Base-by-base conservation (phyloP, 331 rosid genomes). In the Malus hybrid region DNA sequence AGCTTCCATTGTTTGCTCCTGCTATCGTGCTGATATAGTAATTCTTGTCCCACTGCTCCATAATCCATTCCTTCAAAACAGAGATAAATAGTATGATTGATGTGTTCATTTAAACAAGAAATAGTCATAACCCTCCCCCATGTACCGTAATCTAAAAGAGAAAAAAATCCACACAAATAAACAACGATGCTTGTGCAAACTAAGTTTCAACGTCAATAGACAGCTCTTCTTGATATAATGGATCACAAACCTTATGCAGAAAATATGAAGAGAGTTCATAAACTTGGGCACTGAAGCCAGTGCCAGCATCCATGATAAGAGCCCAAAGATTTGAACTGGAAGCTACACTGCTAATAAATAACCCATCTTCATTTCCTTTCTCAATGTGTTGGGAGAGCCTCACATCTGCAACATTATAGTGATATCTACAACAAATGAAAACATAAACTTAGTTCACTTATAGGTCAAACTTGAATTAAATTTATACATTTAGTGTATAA, bases 41-140 rank as follows among this genome's bases (percentile, higher is more conserved):
- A 77, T 82, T 86, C 79, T 88, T 90, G 79, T 90, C 99, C 97
- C 99, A 94, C 64, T 91, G 95, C 76, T 92, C 96, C 97, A 88
- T 81, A 71, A 94, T 94, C 99, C 99, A 84, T 71, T 75, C 89
- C 89, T 85, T 65, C 61, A 61, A 75, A 36, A 28, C 70, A 34
- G 34, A 19, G 63, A 64, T 39, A 39, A 36, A 73, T 28, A 28
- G 32, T 19, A 62, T 62, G 32, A 39, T 67, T 39, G 2, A 19
- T 60, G 69, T 15, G 54, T 65, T 72, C 70, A 44, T 33, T 65
- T 55, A 67, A 36, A 78, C n/a, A 10, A 60, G 69, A 28, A 61
- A 6, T 20, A 52, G 14, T 52, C 19, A 29, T 61, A 33, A 44
- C 12, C 46, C 46, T 10, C 15, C 32, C 46, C 32, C 54, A 60